Percentiles rank a stretch among this genome's conserved stretches.
Conservation (phyloP, 2,329 filamentous ascomycete genomes). For the Sporothrix mexicana region DNA sequence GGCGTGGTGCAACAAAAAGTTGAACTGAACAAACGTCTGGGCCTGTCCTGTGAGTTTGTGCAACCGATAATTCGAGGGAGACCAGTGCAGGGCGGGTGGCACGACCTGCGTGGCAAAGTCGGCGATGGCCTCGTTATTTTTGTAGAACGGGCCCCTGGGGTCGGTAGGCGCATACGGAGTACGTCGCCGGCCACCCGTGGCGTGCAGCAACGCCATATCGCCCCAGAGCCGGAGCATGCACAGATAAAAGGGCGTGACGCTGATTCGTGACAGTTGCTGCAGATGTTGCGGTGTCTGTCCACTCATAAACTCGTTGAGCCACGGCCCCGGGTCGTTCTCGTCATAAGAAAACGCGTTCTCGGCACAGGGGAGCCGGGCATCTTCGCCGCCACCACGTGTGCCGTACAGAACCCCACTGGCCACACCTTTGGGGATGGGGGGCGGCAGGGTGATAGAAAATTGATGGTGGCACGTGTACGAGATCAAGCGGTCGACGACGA, state of each 20-base stretch:
- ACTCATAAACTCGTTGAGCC: constrained; percentile 9
- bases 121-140: constrained; percentile 1
- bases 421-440: background rate
- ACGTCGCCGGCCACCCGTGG: constrained; percentile 20
- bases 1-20: constrained; percentile 25
- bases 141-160: background rate
- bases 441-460: constrained; percentile 1
- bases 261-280: background rate
- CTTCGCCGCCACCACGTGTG: constrained; percentile 14
- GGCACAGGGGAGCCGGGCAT: constrained; percentile 8
- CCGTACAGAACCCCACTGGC: background rate
- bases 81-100: constrained; percentile 21
- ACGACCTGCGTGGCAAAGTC: constrained; percentile 1
- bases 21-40: constrained; percentile 27
- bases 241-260: constrained; percentile 22
- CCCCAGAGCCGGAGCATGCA: constrained; percentile 23
- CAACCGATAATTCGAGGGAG: constrained; percentile 1
- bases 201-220: constrained; percentile 28
- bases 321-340: constrained; percentile 18
- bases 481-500: constrained; percentile 32
- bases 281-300: background rate
- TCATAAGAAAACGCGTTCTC: constrained; percentile 10
- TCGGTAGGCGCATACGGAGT: background rate
- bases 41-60: constrained; percentile 7
- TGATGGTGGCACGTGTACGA: constrained; percentile 28